Percentiles rank a stretch among this genome's conserved stretches.
phyloP scores from a whole-genome alignment of 768 basidiomycete genomes.

The Russula emetica region DNA sequence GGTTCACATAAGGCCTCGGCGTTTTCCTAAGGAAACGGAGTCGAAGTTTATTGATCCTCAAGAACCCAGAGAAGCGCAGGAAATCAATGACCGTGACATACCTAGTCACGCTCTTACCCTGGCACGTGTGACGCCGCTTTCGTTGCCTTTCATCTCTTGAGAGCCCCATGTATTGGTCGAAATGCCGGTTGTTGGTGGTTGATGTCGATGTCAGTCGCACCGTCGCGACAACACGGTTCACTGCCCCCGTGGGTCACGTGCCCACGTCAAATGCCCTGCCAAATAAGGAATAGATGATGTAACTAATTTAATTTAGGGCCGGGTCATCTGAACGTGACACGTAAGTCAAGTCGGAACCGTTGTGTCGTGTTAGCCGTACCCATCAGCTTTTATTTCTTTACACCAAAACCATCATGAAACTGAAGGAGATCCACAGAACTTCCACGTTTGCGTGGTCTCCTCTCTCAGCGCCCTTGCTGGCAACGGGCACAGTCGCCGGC shows the following conservation, averaged over 20 bases:
- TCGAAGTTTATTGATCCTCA: not conserved
- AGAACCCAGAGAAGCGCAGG: not conserved
- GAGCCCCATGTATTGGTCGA: too few relatives aligned
- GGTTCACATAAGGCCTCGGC: slow-evolving; percentile 16
- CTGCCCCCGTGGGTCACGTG: slow-evolving; percentile 8
- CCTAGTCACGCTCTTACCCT: not conserved
- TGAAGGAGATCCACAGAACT: slow-evolving; percentile 80
- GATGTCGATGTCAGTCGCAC: too few relatives aligned
- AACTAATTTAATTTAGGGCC: slow-evolving; percentile 23
- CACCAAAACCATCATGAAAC: slow-evolving; percentile 49
- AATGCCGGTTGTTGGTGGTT: too few relatives aligned
- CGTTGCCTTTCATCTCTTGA: not conserved
- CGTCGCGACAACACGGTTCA: too few relatives aligned
- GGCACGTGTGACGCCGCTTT: not conserved
- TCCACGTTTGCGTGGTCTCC: slow-evolving; percentile 92
- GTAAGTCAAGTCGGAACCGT: slow-evolving; percentile 3
- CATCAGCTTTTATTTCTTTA: not conserved
- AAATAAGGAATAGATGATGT: slow-evolving; percentile 6
- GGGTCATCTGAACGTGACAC: slow-evolving; percentile 16
- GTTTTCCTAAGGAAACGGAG: slow-evolving; percentile 8
- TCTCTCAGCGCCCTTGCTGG: slow-evolving; percentile 72
- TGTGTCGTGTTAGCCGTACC: too few relatives aligned
- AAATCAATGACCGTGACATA: not conserved
- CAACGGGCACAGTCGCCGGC: slow-evolving; percentile 91
- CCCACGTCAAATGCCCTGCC: not conserved